Conservation (phyloP, 768 basidiomycete genomes). For the Cantharellus cinnabarinus region DNA sequence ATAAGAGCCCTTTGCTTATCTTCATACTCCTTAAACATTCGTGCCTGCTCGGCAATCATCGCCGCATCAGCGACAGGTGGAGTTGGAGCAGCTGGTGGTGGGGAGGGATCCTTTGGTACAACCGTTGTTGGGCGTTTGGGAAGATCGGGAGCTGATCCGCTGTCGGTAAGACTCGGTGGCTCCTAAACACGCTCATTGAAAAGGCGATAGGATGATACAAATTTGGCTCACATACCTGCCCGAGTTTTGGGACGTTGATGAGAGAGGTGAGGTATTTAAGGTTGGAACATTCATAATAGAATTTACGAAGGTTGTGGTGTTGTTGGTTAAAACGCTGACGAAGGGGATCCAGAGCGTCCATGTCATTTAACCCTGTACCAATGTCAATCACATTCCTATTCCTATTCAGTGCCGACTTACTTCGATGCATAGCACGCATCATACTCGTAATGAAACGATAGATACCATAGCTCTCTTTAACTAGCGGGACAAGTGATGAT, state of each 20-base stretch:
- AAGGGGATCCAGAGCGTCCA: constrained; percentile 76
- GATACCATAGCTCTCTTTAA: constrained; percentile 98
- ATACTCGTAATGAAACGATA: constrained; percentile 98
- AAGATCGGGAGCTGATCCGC: constrained; percentile 27
- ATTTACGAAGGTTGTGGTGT: constrained; percentile 84
- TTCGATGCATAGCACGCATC: constrained; percentile 89
- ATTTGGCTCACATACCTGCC: constrained; percentile 34
- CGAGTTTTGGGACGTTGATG: constrained; percentile 95
- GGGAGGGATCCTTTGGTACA: constrained; percentile 22
- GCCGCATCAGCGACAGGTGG: constrained; percentile 30
- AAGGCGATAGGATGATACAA: neutral
- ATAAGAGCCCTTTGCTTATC: constrained; percentile 81
- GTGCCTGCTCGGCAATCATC: constrained; percentile 73
- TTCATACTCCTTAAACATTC: constrained; percentile 91
- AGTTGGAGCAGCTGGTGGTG: constrained; percentile 51
- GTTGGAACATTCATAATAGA: constrained; percentile 99
- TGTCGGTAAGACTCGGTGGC: constrained; percentile 83
- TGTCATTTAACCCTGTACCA: constrained; percentile 59
- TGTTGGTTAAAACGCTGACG: constrained; percentile 75
- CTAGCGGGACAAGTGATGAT: constrained; percentile 83
- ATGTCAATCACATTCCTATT: neutral
- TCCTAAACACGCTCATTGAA: constrained; percentile 32
- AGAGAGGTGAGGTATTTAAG: constrained; percentile 93
- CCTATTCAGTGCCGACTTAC: constrained; percentile 25
- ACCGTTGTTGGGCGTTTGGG: constrained; percentile 9